Conservation (phyloP, 1,284 basidiomycete species). For the Lentinula novae-zelandiae region DNA sequence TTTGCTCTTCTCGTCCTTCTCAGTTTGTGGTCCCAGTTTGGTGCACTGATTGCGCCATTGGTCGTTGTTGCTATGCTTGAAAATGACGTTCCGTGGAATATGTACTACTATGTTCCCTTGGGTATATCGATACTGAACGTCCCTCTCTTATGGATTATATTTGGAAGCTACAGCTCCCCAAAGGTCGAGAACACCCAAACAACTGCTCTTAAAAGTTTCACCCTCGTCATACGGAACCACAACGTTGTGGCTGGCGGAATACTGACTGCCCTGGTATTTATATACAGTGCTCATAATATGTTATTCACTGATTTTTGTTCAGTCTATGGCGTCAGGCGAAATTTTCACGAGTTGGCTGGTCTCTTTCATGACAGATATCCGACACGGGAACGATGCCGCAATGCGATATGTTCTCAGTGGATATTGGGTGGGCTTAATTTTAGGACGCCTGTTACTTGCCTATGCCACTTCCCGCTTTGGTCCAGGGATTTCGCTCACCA, state of each 20-base stretch:
- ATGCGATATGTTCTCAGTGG: background rate
- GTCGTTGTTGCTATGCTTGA: background rate
- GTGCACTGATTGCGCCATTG: background rate
- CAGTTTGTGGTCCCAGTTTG: background rate
- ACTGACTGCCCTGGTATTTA: background rate
- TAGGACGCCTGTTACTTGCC: background rate
- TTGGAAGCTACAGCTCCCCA: background rate
- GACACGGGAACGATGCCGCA: background rate
- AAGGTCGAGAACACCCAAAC: background rate
- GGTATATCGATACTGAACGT: background rate
- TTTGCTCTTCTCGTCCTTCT: background rate
- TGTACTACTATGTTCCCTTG: background rate
- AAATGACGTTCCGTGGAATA: background rate
- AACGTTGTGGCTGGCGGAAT: background rate
- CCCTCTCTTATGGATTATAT: background rate
- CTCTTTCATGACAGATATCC: background rate
- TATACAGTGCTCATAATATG: background rate
- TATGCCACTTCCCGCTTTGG: background rate
- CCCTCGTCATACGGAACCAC: background rate
- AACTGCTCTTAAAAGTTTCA: background rate
- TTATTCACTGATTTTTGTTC: background rate
- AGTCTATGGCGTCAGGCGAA: background rate
- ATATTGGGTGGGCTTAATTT: background rate
- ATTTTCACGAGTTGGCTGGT: background rate
- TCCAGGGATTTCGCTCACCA: background rate